Evolutionary conservation across 2,329 filamentous ascomycete species (phyloP), one percentile per base, ranked within the genome.

Genomic region (Albifimbria verrucaria): DNA sequence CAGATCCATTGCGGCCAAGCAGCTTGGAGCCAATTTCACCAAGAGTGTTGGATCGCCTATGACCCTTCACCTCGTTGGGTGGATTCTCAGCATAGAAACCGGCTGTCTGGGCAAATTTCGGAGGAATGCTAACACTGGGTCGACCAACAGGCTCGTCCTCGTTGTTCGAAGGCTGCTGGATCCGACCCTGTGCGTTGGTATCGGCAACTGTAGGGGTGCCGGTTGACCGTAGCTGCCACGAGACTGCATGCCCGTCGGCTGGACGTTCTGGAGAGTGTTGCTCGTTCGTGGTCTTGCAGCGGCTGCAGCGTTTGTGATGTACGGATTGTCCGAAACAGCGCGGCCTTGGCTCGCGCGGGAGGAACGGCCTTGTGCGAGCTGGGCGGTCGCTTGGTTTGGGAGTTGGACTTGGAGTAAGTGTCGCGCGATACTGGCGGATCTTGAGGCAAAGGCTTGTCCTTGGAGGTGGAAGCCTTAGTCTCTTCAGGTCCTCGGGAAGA

Each of bases 111-210:
- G 80, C 77, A 57, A 85, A 81, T 62, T 85, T 87, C 63, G 74
- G 70, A 52, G 77, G 81, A 59, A 79, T 79, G 64, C 71, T 83
- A 54, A 87, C 65, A 78, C 88, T 75, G 67, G 84, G 66, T 70
- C 87, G 74, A 75, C 85, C 67, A 48, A 87, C 81, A 15, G 86
- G 81, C 50, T 83, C 78, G 20, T 88, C 88, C 26, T 93, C 91
- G 58, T 83, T 56, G 39, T 62, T 66, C 1, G 62, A 60, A 64
- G 89, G 89, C 67, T 96, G 93, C 59, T 94, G 89, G 63, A 97
- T 91, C 57, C 89, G 89, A 57, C 92, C 93, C 68, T 96, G 89
- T 4, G 83, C 92, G 69, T 94, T 96, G 50, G 92, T 94, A 61
- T 89, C 87, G 48, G 92, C 92, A 55, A 97, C 87, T 47, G 91